Base-by-base conservation (phyloP, 2,329 filamentous ascomycete genomes). In the Huntiella savannae region DNA sequence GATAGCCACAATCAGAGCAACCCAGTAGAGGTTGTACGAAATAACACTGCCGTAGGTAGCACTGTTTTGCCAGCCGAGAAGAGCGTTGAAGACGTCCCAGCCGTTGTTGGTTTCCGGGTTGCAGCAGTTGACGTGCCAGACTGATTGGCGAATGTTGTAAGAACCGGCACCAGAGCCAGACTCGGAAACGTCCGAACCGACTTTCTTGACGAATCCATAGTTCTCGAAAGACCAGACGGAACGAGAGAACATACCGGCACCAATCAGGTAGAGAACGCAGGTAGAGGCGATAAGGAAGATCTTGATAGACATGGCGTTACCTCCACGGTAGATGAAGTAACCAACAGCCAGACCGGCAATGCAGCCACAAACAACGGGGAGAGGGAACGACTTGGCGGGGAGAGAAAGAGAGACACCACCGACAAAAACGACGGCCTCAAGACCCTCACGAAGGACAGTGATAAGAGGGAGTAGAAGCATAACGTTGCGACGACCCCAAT, bases 51-150 rank as follows among this genome's bases (percentile, higher is more conserved):
- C 81, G 54, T 84, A 82, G 1, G 82, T 87, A 4, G 80, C 82
- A 12, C 78, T 80, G 62, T 88, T 88, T 47, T 51, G 10, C 76
- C 79, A 84, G 40, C 80, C 79, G 12, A 84, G 65, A 43, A 85
- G 62, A 33, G 77, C 70, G 54, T 82, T 82, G 66, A 84, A 82
- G 49, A 83, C 71, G 41, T 77, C 77, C 79, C 78, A 84, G 38
- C 75, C 76, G 22, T 76, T 76, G 52, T 78, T 73, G 36, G 75
- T 59, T 48, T 70, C 60, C 1, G 79, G 73, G 52, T 71, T 81
- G 59, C 77, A 82, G 62, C 76, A 61, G 58, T 88, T 86, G 50
- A 88, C 73, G 56, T 88, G 82, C 82, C 82, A 88, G 16, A 88
- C 82, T 48, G 73, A 82, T 54, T 77, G 65, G 42, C 68, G 67